Conservation (phyloP, 2,329 filamentous ascomycete species). For the Helminthosporium solani region DNA sequence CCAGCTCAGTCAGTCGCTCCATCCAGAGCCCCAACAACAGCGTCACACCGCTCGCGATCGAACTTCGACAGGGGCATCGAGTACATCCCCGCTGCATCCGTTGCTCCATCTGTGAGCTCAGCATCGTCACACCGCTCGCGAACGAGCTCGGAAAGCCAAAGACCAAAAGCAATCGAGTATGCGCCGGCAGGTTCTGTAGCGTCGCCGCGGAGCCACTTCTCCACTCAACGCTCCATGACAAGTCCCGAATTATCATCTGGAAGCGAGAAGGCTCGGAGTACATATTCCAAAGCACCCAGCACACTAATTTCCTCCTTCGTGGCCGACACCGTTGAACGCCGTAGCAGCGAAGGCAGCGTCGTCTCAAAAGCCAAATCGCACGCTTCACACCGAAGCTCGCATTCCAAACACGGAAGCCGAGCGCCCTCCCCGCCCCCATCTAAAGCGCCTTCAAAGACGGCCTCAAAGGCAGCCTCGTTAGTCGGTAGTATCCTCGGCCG, state of each 20-base stretch:
- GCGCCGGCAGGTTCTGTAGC: slow-evolving; percentile 33
- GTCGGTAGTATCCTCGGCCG: slow-evolving; percentile 42
- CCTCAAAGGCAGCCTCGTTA: slow-evolving; percentile 33
- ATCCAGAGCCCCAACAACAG: slow-evolving; percentile 1
- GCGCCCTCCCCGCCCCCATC: slow-evolving; percentile 24
- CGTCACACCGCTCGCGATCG: slow-evolving; percentile 10
- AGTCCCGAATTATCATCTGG: slow-evolving; percentile 21
- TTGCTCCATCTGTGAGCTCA: slow-evolving; percentile 26
- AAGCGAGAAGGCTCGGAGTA: slow-evolving; percentile 22
- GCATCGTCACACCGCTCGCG: slow-evolving; percentile 27
- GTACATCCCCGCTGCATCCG: slow-evolving; percentile 38
- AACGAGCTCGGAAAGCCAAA: slow-evolving; percentile 30
- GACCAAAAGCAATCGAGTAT: slow-evolving; percentile 36
- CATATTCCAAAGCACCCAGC: slow-evolving; percentile 26
- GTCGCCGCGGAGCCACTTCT: slow-evolving; percentile 24
- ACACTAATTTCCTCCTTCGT: slow-evolving; percentile 42
- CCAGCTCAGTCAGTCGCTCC: slow-evolving; percentile 19
- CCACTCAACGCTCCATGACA: slow-evolving; percentile 30
- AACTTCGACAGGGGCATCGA: slow-evolving; percentile 30
- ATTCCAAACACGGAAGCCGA: slow-evolving; percentile 24
- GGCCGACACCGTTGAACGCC: slow-evolving; percentile 29
- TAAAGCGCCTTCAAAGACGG: slow-evolving; percentile 15
- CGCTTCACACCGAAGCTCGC: slow-evolving; percentile 28
- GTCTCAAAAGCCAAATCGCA: slow-evolving; percentile 37
- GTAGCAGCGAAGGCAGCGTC: slow-evolving; percentile 34